Evolutionary conservation across 352 stramenopile genomes (phyloP).

Genomic region (Globisporangium nodosum): DNA sequence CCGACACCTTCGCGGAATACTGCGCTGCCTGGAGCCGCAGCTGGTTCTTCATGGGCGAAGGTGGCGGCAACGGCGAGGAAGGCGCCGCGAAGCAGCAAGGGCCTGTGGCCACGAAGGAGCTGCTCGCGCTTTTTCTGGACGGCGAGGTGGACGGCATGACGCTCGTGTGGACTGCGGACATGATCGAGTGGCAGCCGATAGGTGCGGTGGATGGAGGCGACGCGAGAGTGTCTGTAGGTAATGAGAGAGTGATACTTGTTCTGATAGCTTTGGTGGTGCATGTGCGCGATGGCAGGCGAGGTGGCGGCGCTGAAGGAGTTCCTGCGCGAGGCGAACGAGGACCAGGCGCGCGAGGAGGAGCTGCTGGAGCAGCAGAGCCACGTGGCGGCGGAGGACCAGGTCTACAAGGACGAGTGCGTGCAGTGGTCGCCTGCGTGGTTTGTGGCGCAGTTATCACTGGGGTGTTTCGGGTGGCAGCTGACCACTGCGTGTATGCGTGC

Average conservation of each 20-base stretch:
- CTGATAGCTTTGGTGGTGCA: no score
- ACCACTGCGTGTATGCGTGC: neutral
- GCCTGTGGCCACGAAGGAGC: conserved; percentile 45
- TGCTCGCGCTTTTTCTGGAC: conserved; percentile 55
- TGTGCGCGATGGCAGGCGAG: conserved; percentile 29
- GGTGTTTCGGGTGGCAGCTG: no score
- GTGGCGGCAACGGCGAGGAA: conserved; percentile 9
- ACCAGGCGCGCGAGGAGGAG: conserved; percentile 47
- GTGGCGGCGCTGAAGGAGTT: conserved; percentile 61
- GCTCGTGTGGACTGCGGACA: conserved; percentile 52
- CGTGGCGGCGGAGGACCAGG: conserved; percentile 39
- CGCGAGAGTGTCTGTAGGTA: neutral
- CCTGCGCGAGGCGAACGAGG: conserved; percentile 60
- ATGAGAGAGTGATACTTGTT: neutral
- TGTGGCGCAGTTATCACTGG: neutral
- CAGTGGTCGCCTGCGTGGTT: no score
- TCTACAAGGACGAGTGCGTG: conserved; percentile 48
- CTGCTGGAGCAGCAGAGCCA: conserved; percentile 34
- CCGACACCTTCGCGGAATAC: conserved; percentile 47
- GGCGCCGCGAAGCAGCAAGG: conserved; percentile 20
- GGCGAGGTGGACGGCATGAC: conserved; percentile 69
- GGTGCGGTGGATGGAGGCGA: conserved; percentile 16
- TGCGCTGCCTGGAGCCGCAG: conserved; percentile 43
- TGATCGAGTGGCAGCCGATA: conserved; percentile 52
- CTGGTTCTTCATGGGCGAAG: conserved; percentile 58